These are phyloP conservation scores for Tagetes patula DNA, from an alignment of 129 eudicot genomes.

Conservation along the genomic window DNA sequence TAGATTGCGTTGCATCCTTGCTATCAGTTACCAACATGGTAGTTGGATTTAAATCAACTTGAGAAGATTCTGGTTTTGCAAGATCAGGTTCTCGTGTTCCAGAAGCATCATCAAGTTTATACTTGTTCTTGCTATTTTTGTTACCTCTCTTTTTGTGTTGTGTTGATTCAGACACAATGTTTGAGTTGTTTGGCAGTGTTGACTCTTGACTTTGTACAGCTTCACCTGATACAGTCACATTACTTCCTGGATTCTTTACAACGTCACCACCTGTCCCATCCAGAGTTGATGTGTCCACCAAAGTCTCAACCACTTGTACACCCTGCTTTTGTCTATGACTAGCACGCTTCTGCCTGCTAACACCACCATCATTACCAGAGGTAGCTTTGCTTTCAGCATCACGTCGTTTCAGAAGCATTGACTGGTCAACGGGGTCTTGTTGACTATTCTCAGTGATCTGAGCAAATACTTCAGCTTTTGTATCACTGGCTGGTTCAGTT, in stretches of 20 bases:
- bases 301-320: constrained; percentile 34
- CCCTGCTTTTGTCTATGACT: constrained; percentile 59
- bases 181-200: constrained; percentile 25
- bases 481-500: constrained; percentile 30
- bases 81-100: constrained; percentile 31
- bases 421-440: constrained; percentile 33
- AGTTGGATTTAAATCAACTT: constrained; percentile 26
- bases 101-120: constrained; percentile 50
- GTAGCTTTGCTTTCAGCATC: constrained; percentile 37
- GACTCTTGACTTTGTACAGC: constrained; percentile 19
- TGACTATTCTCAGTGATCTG: constrained; percentile 28
- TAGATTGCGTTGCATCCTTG: constrained; percentile 36
- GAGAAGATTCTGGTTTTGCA: constrained; percentile 37
- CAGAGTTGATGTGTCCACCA: constrained; percentile 36
- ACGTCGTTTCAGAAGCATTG: constrained; percentile 32
- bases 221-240: constrained; percentile 36
- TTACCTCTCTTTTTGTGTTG: constrained; percentile 47
- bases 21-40: constrained; percentile 36
- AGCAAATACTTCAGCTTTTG: constrained; percentile 32
- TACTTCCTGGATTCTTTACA: constrained; percentile 13
- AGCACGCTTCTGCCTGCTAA: constrained; percentile 46
- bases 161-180: constrained; percentile 33
- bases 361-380: constrained; percentile 40
- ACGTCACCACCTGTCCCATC: constrained; percentile 24
- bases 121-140: constrained; percentile 56